phyloP scores from a whole-genome alignment of 805 yeast genomes.

The Saccharomycopsis capsularis region DNA sequence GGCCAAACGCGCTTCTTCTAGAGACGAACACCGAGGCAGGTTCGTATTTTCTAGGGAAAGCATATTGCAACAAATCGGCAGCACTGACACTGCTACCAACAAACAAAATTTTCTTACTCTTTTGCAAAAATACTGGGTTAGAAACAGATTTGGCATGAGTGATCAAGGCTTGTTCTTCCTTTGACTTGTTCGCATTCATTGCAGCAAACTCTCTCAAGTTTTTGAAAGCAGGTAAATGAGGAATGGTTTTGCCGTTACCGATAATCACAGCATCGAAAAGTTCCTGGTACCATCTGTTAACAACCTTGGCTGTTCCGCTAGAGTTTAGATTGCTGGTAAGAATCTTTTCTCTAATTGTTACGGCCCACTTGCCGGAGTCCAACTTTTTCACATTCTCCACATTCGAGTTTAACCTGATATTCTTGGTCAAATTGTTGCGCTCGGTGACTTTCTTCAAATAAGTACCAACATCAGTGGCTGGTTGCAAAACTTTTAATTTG shows the following conservation, averaged over 20 bases:
- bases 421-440: constrained; percentile 26
- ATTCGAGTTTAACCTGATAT: constrained; percentile 31
- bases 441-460: constrained; percentile 25
- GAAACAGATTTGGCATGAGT: constrained; percentile 41
- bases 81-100: constrained; percentile 41
- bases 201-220: constrained; percentile 24
- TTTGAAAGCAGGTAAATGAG: constrained; percentile 32
- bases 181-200: constrained; percentile 22
- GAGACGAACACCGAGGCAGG: constrained; percentile 45
- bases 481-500: constrained; percentile 11
- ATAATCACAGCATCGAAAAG: constrained; percentile 37
- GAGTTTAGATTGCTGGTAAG: too few species aligned
- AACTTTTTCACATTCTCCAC: constrained; percentile 29
- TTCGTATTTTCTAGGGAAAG: constrained; percentile 26
- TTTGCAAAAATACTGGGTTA: constrained; percentile 25
- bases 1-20: constrained; percentile 57
- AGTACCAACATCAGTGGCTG: constrained; percentile 20
- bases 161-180: constrained; percentile 27
- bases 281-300: constrained; percentile 34
- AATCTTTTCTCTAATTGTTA: constrained; percentile 26
- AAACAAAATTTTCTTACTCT: constrained; percentile 30
- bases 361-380: constrained; percentile 31
- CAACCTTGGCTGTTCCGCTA: background rate
- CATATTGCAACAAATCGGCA: constrained; percentile 38
- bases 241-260: constrained; percentile 37